Conservation (phyloP, 805 yeast species). For the Pichia ethanolica region DNA sequence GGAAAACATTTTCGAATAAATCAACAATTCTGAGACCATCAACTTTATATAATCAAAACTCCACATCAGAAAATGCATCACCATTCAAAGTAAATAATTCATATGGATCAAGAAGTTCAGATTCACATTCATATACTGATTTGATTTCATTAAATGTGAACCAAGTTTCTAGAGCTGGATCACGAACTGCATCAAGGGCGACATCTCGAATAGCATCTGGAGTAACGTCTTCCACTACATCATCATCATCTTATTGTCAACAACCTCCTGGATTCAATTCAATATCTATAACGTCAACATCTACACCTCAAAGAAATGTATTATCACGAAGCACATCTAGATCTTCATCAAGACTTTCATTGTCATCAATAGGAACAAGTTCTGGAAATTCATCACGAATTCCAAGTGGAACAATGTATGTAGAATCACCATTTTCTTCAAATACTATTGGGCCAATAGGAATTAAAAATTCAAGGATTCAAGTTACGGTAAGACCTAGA, state of each 20-base stretch:
- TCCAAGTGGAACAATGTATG: neutral
- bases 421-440: neutral
- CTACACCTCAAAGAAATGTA: constrained; percentile 3
- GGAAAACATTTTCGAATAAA: neutral
- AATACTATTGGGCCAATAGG: constrained; percentile 28
- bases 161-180: neutral
- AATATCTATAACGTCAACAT: neutral
- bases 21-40: neutral
- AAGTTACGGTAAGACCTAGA: constrained; percentile 71
- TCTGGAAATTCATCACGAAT: constrained; percentile 4
- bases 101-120: neutral
- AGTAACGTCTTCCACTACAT: neutral
- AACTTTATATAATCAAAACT: neutral
- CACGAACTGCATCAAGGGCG: neutral
- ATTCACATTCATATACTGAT: neutral
- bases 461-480: constrained; percentile 31
- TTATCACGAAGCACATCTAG: constrained; percentile 7
- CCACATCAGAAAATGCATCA: neutral
- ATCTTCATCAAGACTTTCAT: constrained; percentile 8
- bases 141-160: neutral
- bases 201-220: neutral
- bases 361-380: constrained; percentile 5
- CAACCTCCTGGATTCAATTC: neutral
- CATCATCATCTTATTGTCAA: neutral
- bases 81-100: neutral